Conservation (phyloP, 2,329 filamentous ascomycete species). For the Colletotrichum kahawae region DNA sequence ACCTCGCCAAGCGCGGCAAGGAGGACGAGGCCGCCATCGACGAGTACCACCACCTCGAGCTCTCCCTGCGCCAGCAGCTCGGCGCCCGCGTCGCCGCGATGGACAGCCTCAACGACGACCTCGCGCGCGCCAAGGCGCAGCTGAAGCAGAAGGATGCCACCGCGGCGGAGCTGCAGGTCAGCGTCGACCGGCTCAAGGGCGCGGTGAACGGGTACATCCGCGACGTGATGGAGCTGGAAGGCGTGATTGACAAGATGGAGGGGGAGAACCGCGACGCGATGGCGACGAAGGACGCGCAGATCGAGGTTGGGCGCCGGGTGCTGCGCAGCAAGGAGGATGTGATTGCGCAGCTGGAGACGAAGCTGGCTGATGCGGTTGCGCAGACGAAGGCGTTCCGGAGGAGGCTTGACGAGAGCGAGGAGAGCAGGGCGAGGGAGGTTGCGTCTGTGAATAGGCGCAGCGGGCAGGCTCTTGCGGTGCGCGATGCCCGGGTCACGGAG, state of each 20-base stretch:
- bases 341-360: conserved; percentile 47
- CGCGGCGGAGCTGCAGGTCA: conserved; percentile 53
- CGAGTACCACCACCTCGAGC: conserved; percentile 63
- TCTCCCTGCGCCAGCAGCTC: conserved; percentile 59
- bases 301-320: conserved; percentile 36
- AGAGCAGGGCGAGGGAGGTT: conserved; percentile 36
- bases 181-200: conserved; percentile 54
- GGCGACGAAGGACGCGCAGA: conserved; percentile 36
- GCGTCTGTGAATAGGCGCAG: conserved; percentile 43
- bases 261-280: conserved; percentile 35
- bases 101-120: conserved; percentile 50
- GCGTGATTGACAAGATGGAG: conserved; percentile 55
- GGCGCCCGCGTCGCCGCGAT: conserved; percentile 56
- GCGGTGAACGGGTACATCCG: conserved; percentile 58
- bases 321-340: conserved; percentile 40
- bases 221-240: conserved; percentile 60
- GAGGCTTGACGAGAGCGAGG: conserved; percentile 43
- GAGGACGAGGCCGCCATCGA: conserved; percentile 62
- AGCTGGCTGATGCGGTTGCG: conserved; percentile 45
- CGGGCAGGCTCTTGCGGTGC: conserved; percentile 52
- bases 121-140: conserved; percentile 36
- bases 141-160: conserved; percentile 42
- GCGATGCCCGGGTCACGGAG: conserved; percentile 55
- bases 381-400: conserved; percentile 41
- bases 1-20: conserved; percentile 49